These are phyloP conservation scores for Solanum bulbocastanum DNA, from an alignment of 257 asterid genomes.

Conservation along the genomic window DNA sequence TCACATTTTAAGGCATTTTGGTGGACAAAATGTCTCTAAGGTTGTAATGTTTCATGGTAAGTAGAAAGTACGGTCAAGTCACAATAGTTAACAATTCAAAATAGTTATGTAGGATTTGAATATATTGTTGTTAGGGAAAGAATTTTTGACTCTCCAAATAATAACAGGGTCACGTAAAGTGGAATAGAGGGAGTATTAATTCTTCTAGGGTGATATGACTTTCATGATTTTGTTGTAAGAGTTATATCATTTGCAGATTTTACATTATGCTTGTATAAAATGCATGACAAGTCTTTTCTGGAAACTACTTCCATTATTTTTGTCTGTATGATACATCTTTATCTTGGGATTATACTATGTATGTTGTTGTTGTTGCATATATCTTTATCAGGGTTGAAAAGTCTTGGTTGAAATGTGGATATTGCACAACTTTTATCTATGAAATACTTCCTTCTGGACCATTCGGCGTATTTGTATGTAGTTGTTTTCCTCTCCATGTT, in stretches of 20 bases:
- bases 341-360: background rate
- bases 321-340: background rate
- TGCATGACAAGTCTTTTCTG: background rate
- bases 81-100: background rate
- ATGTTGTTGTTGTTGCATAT: background rate
- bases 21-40: background rate
- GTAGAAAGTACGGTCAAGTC: background rate
- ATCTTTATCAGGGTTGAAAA: background rate
- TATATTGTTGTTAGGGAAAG: background rate
- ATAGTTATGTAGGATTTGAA: background rate
- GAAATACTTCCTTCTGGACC: background rate
- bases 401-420: background rate
- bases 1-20: background rate
- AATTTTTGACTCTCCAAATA: background rate
- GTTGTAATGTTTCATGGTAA: background rate
- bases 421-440: background rate
- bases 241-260: background rate
- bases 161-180: background rate
- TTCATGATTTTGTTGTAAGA: background rate
- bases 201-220: background rate
- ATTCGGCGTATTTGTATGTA: background rate
- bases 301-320: background rate
- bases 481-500: background rate
- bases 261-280: background rate
- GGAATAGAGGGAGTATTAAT: background rate